Percentiles rank a stretch among this genome's conserved stretches.
These are phyloP conservation scores for Colletotrichum liriopes DNA, from an alignment of 2,329 filamentous ascomycete genomes.

Conservation along the genomic window DNA sequence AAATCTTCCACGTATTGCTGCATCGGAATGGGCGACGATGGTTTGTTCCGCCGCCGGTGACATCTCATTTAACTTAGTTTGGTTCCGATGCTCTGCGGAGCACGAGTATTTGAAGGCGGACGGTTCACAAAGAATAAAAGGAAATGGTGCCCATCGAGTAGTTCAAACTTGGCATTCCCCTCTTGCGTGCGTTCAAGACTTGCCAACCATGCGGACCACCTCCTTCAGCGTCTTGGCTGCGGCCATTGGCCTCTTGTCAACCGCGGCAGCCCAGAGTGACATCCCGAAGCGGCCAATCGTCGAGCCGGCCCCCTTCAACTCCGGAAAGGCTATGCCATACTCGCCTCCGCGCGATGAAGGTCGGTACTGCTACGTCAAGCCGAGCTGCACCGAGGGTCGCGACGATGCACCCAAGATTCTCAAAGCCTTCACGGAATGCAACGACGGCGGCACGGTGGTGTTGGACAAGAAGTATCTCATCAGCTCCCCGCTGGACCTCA, in stretches of 20 bases:
- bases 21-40: background rate
- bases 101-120: slow-evolving; percentile 18
- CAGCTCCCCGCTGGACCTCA: slow-evolving; percentile 75
- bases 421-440: slow-evolving; percentile 71
- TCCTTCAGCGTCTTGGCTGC: slow-evolving; percentile 11
- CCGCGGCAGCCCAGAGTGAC: background rate
- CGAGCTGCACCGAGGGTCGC: slow-evolving; percentile 26
- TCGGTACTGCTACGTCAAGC: slow-evolving; percentile 40
- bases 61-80: slow-evolving; percentile 3
- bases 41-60: background rate
- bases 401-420: slow-evolving; percentile 63
- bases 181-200: background rate
- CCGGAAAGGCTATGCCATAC: slow-evolving; percentile 28
- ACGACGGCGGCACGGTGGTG: slow-evolving; percentile 74
- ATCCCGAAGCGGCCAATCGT: slow-evolving; percentile 33
- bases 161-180: background rate
- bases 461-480: slow-evolving; percentile 74
- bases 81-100: background rate
- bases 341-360: slow-evolving; percentile 35
- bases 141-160: background rate
- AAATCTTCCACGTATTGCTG: slow-evolving; percentile 42
- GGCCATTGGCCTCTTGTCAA: slow-evolving; percentile 16
- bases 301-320: slow-evolving; percentile 30
- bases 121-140: background rate
- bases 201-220: slow-evolving; percentile 15